Conservation (phyloP, 257 asterid genomes). For the Solanum corneliomulleri region DNA sequence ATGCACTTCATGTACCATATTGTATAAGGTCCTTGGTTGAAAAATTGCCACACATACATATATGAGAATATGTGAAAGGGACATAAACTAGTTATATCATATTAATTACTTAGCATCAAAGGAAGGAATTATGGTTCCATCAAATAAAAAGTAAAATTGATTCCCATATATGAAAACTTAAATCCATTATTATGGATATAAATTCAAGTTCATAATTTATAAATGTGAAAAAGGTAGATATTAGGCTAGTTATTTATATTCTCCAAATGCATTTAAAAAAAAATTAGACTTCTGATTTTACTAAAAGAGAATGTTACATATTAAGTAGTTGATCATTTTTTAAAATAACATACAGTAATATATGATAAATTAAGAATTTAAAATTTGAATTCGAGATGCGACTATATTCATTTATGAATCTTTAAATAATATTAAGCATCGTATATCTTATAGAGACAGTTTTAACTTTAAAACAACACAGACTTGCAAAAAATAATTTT, state of each 20-base stretch:
- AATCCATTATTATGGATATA: not conserved
- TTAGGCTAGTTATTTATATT: not conserved
- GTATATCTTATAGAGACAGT: not conserved
- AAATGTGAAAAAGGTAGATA: not conserved
- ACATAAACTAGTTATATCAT: not conserved
- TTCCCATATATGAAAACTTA: not conserved
- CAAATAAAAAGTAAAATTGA: not conserved
- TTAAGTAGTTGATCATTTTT: not conserved
- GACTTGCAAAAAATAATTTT: not conserved
- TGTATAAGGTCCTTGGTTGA: not conserved
- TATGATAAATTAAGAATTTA: not conserved
- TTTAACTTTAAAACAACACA: not conserved
- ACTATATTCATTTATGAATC: not conserved
- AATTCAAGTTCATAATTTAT: not conserved
- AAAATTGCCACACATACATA: not conserved
- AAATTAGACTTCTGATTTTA: not conserved
- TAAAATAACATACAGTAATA: not conserved
- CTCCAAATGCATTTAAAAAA: not conserved
- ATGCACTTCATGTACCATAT: not conserved
- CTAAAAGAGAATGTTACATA: not conserved
- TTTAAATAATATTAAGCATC: rapidly evolving
- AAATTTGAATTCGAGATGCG: not conserved
- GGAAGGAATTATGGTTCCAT: not conserved
- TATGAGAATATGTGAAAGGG: not conserved
- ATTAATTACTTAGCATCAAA: constrained; percentile 7